phyloP scores from a whole-genome alignment of 352 stramenopile genomes.

The Phytopythium oedochilum region DNA sequence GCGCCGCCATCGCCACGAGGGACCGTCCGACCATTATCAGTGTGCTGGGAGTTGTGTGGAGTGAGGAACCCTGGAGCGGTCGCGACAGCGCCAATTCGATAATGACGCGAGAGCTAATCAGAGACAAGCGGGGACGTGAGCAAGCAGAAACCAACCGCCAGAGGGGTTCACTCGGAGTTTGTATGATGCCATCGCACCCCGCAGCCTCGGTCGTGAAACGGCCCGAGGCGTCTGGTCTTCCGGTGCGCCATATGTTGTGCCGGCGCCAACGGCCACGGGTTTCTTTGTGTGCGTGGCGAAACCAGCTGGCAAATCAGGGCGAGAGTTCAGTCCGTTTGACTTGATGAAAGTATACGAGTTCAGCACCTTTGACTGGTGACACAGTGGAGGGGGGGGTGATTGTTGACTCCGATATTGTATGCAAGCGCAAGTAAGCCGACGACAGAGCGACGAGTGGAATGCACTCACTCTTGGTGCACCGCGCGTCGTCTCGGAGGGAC shows the following conservation, averaged over 20 bases:
- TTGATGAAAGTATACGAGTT: not conserved
- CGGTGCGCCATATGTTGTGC: not conserved
- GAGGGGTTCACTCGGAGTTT: not conserved
- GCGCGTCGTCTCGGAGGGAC: not conserved
- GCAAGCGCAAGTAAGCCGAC: not conserved
- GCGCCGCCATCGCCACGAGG: conserved; percentile 8
- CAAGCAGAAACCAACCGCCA: conserved; percentile 5
- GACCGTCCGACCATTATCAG: not conserved
- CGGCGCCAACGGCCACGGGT: not conserved
- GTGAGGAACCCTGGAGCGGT: not conserved
- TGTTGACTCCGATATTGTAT: not conserved
- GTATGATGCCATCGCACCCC: conserved; percentile 7
- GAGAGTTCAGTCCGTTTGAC: not conserved
- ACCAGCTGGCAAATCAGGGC: not conserved
- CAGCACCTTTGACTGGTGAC: not conserved
- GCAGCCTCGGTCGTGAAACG: too few species aligned
- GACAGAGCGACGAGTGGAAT: not conserved
- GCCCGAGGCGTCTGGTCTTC: too few species aligned
- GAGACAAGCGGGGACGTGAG: conserved; percentile 5
- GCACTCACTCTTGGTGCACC: not conserved
- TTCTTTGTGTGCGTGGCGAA: not conserved
- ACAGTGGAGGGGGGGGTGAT: not conserved
- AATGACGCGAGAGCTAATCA: conserved; percentile 8
- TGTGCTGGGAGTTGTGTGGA: not conserved
- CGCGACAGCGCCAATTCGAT: conserved; percentile 6